Evolutionary conservation across 2,329 filamentous ascomycete genomes (phyloP), one percentile per base, ranked within the genome.

Genomic region (Arthrobotrys pseudoclavata): DNA sequence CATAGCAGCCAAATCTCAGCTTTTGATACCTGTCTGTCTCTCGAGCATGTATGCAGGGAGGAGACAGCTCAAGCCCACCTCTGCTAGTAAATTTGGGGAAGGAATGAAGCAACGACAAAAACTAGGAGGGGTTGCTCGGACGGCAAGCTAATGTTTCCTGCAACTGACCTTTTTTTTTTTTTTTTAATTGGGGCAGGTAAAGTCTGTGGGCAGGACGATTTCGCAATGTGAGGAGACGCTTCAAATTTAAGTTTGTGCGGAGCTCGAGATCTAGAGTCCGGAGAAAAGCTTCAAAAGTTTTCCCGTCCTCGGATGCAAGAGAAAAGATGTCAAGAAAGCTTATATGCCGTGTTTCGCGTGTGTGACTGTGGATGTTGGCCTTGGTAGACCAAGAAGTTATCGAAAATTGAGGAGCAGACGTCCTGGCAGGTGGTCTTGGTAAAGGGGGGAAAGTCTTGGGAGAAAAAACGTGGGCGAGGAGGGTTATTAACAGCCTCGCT

Each of bases 371-470:
- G 47, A 75, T 67, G 53, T 66, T 68, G 69, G 52, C 50, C 63
- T 68, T 60, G 70, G 62, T 55, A 66, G 48, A 45, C 69, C 62
- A 68, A 69, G 71, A 68, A 42, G 64, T 76, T 40, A 37, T 69
- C 24, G 57, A 68, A 67, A 31, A 37, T 29, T 40, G 64, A 57
- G 47, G 48, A 55, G 45, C 50, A 42, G 34, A 62, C 24, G 70
- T 62, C 48, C 48, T 48, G 40, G 62, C 22, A 64, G 68, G 37
- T 66, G 40, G 69, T 72, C 71, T 76, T 76, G 71, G 71, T 68
- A 68, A 68, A 64, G 62, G 69, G 61, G 52, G 62, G 34, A 55
- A 74, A 67, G 69, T 74, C 69, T 74, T 74, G 69, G 69, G 62
- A 68, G 62, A 37, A 62, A 63, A 68, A 75, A 62, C 55, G 63